Conservation (phyloP, 2,329 filamentous ascomycete genomes). For the Plectosphaerella cucumerina region DNA sequence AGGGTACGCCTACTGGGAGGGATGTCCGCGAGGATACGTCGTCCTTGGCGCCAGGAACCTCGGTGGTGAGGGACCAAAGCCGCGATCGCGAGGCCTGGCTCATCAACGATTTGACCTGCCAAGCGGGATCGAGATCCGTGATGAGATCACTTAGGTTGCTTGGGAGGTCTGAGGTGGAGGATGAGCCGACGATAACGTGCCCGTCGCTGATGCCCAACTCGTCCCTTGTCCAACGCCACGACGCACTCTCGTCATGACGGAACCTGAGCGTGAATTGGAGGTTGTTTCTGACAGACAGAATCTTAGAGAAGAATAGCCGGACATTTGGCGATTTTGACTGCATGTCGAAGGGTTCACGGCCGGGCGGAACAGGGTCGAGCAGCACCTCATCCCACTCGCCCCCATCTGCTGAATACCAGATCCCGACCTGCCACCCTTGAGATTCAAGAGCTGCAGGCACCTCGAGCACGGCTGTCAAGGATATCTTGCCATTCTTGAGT, state of each 20-base stretch:
- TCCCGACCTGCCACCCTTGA: constrained; percentile 64
- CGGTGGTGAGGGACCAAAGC: constrained; percentile 64
- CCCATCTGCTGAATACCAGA: constrained; percentile 67
- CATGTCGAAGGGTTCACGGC: constrained; percentile 44
- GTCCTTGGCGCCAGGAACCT: constrained; percentile 51
- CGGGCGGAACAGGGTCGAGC: constrained; percentile 22
- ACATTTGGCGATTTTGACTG: constrained; percentile 22
- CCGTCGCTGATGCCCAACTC: constrained; percentile 62
- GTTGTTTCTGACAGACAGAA: constrained; percentile 38
- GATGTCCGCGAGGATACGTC: constrained; percentile 54
- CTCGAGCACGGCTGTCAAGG: constrained; percentile 68
- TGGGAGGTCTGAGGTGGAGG: constrained; percentile 18
- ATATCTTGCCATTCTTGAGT: constrained; percentile 41
- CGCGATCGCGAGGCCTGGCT: constrained; percentile 66
- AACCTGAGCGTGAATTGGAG: constrained; percentile 71
- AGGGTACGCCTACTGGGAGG: constrained; percentile 60
- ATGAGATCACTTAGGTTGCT: constrained; percentile 53
- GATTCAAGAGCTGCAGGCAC: constrained; percentile 50
- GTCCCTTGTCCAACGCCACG: constrained; percentile 70
- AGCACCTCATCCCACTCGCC: constrained; percentile 50
- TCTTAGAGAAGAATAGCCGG: constrained; percentile 8
- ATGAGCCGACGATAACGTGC: constrained; percentile 45
- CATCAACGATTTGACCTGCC: constrained; percentile 47
- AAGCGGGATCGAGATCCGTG: constrained; percentile 48
- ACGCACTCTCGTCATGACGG: constrained; percentile 41